These are phyloP conservation scores for Fusarium sp. DNA, from an alignment of 2,329 filamentous ascomycete genomes.

Conservation along the genomic window DNA sequence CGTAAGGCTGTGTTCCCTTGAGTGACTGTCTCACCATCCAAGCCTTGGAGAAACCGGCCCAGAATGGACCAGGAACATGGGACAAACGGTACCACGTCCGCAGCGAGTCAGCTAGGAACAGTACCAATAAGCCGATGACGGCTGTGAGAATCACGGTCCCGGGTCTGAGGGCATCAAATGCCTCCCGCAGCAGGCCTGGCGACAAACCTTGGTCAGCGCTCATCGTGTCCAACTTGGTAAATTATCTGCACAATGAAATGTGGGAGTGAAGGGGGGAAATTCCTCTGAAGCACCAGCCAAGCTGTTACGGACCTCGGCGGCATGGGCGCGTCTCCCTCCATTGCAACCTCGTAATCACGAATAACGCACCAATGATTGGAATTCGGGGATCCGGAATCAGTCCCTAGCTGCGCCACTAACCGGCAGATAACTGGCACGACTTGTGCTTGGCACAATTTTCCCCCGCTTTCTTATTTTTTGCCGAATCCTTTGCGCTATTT, in stretches of 20 bases:
- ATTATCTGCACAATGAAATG: background rate
- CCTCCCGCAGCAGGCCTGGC: background rate
- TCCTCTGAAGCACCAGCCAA: background rate
- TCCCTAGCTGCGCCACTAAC: background rate
- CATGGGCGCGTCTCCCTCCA: background rate
- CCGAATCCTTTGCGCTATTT: background rate
- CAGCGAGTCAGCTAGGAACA: constrained; percentile 26
- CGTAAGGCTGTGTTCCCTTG: constrained; percentile 40
- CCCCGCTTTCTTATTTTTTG: background rate
- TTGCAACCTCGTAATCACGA: background rate
- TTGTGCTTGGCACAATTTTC: background rate
- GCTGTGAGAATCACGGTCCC: background rate
- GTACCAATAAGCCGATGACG: background rate
- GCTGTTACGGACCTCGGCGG: background rate
- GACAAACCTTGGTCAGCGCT: background rate
- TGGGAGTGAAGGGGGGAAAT: background rate
- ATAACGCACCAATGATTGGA: background rate
- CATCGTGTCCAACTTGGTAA: background rate
- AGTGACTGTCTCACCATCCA: constrained; percentile 48
- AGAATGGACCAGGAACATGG: constrained; percentile 50
- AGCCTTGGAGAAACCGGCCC: constrained; percentile 48
- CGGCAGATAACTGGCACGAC: background rate
- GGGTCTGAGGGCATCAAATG: background rate
- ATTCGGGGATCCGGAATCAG: background rate
- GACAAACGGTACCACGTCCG: constrained; percentile 48